These are phyloP conservation scores for Glonium stellatum DNA, from an alignment of 495 filamentous ascomycete genomes.

Conservation along the genomic window DNA sequence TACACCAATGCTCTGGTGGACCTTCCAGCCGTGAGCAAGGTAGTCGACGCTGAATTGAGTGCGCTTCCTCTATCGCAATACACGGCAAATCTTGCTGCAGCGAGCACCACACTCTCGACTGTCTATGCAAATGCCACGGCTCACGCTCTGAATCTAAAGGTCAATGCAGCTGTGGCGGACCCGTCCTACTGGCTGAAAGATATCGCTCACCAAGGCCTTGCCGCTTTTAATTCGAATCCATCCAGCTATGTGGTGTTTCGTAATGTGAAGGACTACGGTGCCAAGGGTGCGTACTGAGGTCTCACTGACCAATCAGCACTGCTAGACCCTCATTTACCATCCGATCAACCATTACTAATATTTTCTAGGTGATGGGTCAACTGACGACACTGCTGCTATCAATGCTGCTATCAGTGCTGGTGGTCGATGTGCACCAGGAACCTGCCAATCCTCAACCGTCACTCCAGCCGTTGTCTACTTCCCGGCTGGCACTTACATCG, in stretches of 20 bases:
- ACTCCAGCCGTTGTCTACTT: slow-evolving; percentile 42
- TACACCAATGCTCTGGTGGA: background rate
- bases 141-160: background rate
- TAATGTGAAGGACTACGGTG: slow-evolving; percentile 64
- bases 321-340: background rate
- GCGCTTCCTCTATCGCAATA: background rate
- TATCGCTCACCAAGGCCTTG: slow-evolving; percentile 26
- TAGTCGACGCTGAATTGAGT: too few relatives aligned
- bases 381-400: slow-evolving; percentile 85
- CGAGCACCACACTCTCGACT: background rate
- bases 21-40: background rate
- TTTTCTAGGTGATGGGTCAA: slow-evolving; percentile 59
- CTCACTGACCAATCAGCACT: background rate
- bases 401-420: slow-evolving; percentile 74
- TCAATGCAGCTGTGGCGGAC: background rate
- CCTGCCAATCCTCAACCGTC: slow-evolving; percentile 73
- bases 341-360: slow-evolving; percentile 4
- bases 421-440: slow-evolving; percentile 60
- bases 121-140: background rate
- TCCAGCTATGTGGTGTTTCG: slow-evolving; percentile 68
- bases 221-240: slow-evolving; percentile 30
- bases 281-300: slow-evolving; percentile 20
- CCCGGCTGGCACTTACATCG: slow-evolving; percentile 33
- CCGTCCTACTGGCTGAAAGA: slow-evolving; percentile 22
- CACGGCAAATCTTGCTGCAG: background rate